These are phyloP conservation scores for Henningerozyma blattae DNA, from an alignment of 805 yeast genomes.

Conservation along the genomic window DNA sequence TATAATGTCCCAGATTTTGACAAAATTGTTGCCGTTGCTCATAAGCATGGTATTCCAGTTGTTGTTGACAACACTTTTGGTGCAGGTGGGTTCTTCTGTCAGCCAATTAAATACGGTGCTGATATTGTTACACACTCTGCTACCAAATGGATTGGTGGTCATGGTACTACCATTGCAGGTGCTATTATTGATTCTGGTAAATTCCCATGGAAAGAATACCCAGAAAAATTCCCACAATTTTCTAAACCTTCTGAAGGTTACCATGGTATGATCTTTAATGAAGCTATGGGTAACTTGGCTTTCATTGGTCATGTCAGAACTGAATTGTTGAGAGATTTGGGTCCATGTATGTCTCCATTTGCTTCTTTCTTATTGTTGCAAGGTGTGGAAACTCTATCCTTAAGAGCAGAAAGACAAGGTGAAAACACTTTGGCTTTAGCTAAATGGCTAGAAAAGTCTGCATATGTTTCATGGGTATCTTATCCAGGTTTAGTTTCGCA, in stretches of 20 bases:
- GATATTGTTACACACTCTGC: constrained; percentile 91
- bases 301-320: constrained; percentile 71
- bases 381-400: constrained; percentile 88
- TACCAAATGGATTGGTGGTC: constrained; percentile 97
- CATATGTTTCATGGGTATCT: constrained; percentile 78
- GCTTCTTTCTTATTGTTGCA: constrained; percentile 76
- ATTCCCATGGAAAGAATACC: constrained; percentile 81
- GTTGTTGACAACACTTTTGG: constrained; percentile 96
- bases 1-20: constrained; percentile 89
- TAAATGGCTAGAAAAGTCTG: constrained; percentile 55
- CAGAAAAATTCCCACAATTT: constrained; percentile 84
- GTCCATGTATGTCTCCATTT: constrained; percentile 82
- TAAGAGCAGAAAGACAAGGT: constrained; percentile 89
- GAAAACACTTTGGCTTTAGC: constrained; percentile 75
- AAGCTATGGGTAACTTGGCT: constrained; percentile 71
- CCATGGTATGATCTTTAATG: constrained; percentile 77
- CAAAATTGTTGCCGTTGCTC: constrained; percentile 62
- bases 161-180: constrained; percentile 92
- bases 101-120: constrained; percentile 81
- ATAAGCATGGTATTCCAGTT: constrained; percentile 75
- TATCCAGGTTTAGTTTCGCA: constrained; percentile 80
- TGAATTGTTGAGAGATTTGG: constrained; percentile 83
- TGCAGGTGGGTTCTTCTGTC: constrained; percentile 83
- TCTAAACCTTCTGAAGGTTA: constrained; percentile 87
- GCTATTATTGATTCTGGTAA: constrained; percentile 82